These are phyloP conservation scores for Pinus tabuliformis DNA, from an alignment of 75 land plant genomes.

Conservation along the genomic window DNA sequence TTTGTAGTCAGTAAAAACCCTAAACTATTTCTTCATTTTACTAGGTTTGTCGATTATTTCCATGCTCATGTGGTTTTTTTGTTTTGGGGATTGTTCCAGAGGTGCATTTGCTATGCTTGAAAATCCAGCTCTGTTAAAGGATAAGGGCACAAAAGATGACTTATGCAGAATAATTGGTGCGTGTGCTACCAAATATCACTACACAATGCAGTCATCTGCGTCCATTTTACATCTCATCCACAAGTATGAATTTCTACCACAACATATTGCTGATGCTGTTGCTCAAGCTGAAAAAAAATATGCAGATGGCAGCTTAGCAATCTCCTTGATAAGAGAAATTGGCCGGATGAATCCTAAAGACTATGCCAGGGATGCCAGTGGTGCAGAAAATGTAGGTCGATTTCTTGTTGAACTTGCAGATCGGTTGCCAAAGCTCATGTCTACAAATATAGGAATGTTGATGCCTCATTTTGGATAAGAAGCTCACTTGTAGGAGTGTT, in stretches of 20 bases:
- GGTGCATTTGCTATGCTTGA: conserved; percentile 67
- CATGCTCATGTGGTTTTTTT: neutral
- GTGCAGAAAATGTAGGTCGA: conserved; percentile 90
- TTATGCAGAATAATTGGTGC: conserved; percentile 76
- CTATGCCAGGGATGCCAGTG: conserved; percentile 71
- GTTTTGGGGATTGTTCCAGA: conserved; percentile 25
- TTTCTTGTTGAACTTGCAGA: conserved; percentile 94
- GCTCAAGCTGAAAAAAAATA: conserved; percentile 67
- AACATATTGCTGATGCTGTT: conserved; percentile 73
- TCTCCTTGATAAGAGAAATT: conserved; percentile 77
- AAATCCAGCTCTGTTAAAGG: conserved; percentile 61
- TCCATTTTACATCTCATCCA: conserved; percentile 83
- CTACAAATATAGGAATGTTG: conserved; percentile 80
- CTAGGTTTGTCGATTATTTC: neutral
- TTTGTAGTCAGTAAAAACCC: neutral
- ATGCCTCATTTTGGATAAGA: conserved; percentile 94
- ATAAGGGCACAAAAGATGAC: conserved; percentile 67
- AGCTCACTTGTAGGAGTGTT: conserved; percentile 87
- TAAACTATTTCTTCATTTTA: neutral
- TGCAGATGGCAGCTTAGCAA: conserved; percentile 75
- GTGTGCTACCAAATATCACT: conserved; percentile 76
- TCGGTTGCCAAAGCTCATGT: conserved; percentile 71
- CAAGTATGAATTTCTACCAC: conserved; percentile 72
- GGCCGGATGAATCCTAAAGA: conserved; percentile 82
- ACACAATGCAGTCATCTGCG: conserved; percentile 64